Base-by-base conservation (phyloP, 345 rosid genomes). In the Boechera stricta region DNA sequence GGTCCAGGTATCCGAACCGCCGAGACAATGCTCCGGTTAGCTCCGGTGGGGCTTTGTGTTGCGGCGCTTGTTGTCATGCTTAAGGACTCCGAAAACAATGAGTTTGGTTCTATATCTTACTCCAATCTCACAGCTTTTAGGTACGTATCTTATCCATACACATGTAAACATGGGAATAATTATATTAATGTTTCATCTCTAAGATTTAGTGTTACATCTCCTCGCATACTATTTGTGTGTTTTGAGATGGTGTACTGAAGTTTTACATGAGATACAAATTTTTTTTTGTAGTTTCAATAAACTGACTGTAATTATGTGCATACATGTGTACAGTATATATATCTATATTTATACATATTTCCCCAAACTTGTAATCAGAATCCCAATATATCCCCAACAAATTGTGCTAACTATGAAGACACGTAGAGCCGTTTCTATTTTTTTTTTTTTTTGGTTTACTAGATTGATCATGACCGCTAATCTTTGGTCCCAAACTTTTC, bases 11-110 rank as follows among this genome's bases (percentile, higher is more conserved):
- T 79, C 41, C 67, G 82, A 63, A 74, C 68, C 5, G 71, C 68
- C 2, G 82, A 79, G 72, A 79, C 82, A 32, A 69, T 79, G 76
- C 72, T 79, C 57, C 79, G 82, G 68, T 41, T 79, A 70, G 79
- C 73, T 55, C 82, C 82, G 42, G 79, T 79, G 68, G 82, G 75
- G 15, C 82, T 79, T 36, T 79, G 82, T 75, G 72, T 79, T 67
- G 75, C 79, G 10, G 82, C 79, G 3, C 82, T 79, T 69, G 82
- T 75, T 64, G 31, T 79, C 57, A 79, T 79, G 82, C 76, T 79
- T 47, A 69, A 79, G 47, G 67, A 75, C 56, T 75, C 82, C 0
- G 35, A 75, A 62, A 7, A 32, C 63, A 79, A 69, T 75, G 82
- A 75, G 67, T 74, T 55, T 15, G 82, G 82, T 55, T 69, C 79